Percentiles rank a stretch among this genome's conserved stretches.
Conservation (phyloP, 2,329 filamentous ascomycete species). For the Hymenoscyphus repandus region DNA sequence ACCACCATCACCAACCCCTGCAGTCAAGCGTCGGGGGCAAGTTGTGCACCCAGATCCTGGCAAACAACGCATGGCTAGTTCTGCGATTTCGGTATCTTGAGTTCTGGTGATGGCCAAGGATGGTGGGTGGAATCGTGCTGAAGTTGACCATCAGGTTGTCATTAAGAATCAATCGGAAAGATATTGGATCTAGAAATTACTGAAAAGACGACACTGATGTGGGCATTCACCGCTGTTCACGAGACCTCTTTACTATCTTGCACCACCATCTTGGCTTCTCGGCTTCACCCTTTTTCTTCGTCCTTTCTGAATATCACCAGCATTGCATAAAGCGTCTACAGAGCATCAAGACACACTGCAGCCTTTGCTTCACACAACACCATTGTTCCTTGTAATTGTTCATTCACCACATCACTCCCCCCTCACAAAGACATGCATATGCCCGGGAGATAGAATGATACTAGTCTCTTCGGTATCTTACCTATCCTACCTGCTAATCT, state of each 20-base stretch:
- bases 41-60: slow-evolving; percentile 11
- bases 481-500: background rate
- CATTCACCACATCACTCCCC: slow-evolving; percentile 14
- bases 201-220: background rate
- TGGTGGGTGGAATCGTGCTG: background rate
- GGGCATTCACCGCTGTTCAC: background rate
- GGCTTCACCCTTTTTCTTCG: slow-evolving; percentile 5
- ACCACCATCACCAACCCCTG: slow-evolving; percentile 19
- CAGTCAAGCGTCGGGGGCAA: slow-evolving; percentile 12
- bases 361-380: slow-evolving; percentile 3
- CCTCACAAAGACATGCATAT: slow-evolving; percentile 17
- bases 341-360: slow-evolving; percentile 9
- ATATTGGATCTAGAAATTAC: background rate
- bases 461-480: slow-evolving; percentile 8
- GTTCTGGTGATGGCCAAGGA: background rate
- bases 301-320: slow-evolving; percentile 17
- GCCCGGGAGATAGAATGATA: slow-evolving; percentile 15
- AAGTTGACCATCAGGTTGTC: background rate
- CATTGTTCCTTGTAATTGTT: slow-evolving; percentile 6
- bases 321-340: slow-evolving; percentile 20
- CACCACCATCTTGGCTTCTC: background rate
- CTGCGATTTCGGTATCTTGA: slow-evolving; percentile 9
- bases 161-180: background rate
- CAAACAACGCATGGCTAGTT: slow-evolving; percentile 7
- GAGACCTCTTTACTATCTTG: background rate